Evolutionary conservation across 1,284 basidiomycete genomes (phyloP).

Genomic region (Leccinum pachyderme): DNA sequence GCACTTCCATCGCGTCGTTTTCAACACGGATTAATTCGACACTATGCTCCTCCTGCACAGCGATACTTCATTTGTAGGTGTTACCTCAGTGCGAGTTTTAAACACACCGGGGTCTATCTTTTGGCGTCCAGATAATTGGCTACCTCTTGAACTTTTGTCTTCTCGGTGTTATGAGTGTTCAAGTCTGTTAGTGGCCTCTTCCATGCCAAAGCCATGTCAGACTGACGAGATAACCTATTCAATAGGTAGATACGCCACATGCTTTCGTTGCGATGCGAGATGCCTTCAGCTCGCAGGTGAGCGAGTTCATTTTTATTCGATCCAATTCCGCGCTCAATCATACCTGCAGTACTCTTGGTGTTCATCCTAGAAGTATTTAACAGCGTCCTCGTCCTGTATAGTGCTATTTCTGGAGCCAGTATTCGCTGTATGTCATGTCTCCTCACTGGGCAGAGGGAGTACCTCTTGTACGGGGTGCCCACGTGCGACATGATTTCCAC

Average conservation of each 20-base stretch:
- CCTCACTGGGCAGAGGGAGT: slow-evolving; percentile 4
- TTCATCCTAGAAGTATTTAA: slow-evolving; percentile 8
- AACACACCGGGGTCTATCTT: neutral
- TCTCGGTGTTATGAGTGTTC: slow-evolving; percentile 1
- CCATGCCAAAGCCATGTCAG: neutral
- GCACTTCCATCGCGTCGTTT: neutral
- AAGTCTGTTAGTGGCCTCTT: neutral
- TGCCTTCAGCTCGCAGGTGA: neutral
- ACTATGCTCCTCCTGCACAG: neutral
- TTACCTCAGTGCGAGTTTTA: neutral
- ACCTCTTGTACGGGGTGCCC: neutral
- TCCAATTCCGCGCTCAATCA: neutral
- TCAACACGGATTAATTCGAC: neutral
- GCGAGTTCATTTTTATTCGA: neutral
- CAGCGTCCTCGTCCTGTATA: slow-evolving; percentile 6
- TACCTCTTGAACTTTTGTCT: slow-evolving; percentile 4
- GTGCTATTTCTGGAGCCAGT: neutral
- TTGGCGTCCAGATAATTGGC: neutral
- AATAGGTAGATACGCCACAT: neutral
- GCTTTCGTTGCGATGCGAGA: neutral
- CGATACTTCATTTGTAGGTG: slow-evolving; percentile 1
- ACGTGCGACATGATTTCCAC: neutral
- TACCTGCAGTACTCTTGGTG: neutral
- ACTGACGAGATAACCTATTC: neutral
- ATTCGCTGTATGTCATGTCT: slow-evolving; percentile 8